Percentiles rank a stretch among this genome's conserved stretches.
Evolutionary conservation across 2,329 filamentous ascomycete genomes (phyloP).

Genomic region (Xylogone sp.): DNA sequence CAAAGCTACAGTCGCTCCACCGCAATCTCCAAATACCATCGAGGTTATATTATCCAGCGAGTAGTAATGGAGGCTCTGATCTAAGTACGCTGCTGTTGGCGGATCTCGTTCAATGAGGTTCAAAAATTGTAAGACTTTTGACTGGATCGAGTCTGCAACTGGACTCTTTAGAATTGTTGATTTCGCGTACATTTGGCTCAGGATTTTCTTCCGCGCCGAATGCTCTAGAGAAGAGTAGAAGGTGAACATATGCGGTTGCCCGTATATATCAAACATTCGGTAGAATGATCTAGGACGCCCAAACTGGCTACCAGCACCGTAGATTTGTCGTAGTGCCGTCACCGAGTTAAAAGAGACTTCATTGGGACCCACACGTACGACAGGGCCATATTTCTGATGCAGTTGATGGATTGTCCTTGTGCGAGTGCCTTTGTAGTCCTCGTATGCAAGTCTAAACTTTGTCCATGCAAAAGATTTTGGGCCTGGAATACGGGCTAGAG

Average conservation of each 20-base stretch:
- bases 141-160: conserved; percentile 29
- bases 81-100: conserved; percentile 37
- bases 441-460: conserved; percentile 14
- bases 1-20: conserved; percentile 40
- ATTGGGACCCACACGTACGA: conserved; percentile 25
- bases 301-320: conserved; percentile 48
- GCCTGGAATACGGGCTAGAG: conserved; percentile 10
- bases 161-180: conserved; percentile 34
- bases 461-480: conserved; percentile 13
- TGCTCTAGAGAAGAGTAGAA: conserved; percentile 41
- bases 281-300: conserved; percentile 44
- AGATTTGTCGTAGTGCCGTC: conserved; percentile 46
- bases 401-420: conserved; percentile 13
- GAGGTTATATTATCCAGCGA: conserved; percentile 48
- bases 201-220: conserved; percentile 46
- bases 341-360: conserved; percentile 31
- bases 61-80: conserved; percentile 47
- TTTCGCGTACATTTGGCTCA: conserved; percentile 51
- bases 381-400: conserved; percentile 13
- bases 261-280: conserved; percentile 52
- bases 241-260: conserved; percentile 48
- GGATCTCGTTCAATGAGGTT: conserved; percentile 34
- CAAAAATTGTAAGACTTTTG: conserved; percentile 37
- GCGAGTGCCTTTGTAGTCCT: conserved; percentile 13
- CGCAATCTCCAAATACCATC: conserved; percentile 43